Evolutionary conservation across 1,284 basidiomycete species (phyloP).

Genomic region (Wallemia mellicola): DNA sequence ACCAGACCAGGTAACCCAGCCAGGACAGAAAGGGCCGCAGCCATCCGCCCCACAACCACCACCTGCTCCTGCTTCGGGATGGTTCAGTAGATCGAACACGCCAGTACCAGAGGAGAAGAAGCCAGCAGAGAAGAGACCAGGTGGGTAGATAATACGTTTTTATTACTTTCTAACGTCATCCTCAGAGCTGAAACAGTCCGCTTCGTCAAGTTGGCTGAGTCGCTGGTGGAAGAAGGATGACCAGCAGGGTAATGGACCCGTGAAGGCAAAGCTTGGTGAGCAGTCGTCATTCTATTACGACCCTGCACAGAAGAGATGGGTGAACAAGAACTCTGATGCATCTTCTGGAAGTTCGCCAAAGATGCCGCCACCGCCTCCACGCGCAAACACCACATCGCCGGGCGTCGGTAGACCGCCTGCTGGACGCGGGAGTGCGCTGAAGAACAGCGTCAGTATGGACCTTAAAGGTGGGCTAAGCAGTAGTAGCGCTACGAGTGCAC

Average conservation of each 20-base stretch:
- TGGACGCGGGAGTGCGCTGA: neutral
- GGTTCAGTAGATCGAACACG: constrained; percentile 1
- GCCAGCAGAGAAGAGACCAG: constrained; percentile 7
- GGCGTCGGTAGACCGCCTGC: neutral
- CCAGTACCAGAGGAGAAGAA: constrained; percentile 10
- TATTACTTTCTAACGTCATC: neutral
- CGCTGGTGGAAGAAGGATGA: constrained; percentile 34
- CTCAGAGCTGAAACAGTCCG: constrained; percentile 9
- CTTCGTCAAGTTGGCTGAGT: constrained; percentile 37
- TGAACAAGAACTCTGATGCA: constrained; percentile 31
- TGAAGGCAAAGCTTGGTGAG: constrained; percentile 77
- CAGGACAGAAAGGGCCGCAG: no score
- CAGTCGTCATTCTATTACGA: constrained; percentile 80
- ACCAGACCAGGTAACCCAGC: no score
- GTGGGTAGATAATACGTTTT: neutral
- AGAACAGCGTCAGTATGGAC: neutral
- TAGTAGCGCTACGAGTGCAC: neutral
- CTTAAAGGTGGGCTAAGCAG: neutral
- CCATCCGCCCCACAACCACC: neutral
- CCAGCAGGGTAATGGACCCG: constrained; percentile 21
- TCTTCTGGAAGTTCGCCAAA: neutral
- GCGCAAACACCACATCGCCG: neutral
- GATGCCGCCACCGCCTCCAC: neutral
- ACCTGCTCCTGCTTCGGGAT: constrained; percentile 3
- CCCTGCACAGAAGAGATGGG: constrained; percentile 77